phyloP scores from a whole-genome alignment of 2,329 filamentous ascomycete species.

The Talaromyces sp. region DNA sequence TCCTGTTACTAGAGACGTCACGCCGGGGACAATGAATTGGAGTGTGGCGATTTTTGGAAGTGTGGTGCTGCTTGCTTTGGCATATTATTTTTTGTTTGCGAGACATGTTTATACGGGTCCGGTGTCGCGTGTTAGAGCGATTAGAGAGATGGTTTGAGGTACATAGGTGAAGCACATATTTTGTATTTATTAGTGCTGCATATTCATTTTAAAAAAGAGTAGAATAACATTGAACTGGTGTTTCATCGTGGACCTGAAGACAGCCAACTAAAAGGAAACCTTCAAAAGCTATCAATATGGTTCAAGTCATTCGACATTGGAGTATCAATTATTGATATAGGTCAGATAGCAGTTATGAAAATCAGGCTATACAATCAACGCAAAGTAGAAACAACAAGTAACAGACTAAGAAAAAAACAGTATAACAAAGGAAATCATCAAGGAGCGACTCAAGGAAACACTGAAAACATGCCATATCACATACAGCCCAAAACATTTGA shows the following conservation, averaged over 20 bases:
- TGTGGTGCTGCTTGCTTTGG: slow-evolving; percentile 19
- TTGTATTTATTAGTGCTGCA: background rate
- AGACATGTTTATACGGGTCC: slow-evolving; percentile 24
- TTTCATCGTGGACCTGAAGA: too few relatives aligned
- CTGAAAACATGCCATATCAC: background rate
- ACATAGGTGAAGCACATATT: background rate
- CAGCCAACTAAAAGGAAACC: background rate
- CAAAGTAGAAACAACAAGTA: background rate
- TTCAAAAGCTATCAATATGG: background rate
- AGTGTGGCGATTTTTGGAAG: slow-evolving; percentile 20
- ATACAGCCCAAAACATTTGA: background rate
- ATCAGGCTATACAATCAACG: background rate
- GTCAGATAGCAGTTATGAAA: background rate
- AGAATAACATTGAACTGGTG: background rate
- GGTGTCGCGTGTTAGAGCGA: slow-evolving; percentile 19
- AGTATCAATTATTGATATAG: background rate
- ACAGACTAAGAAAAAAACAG: background rate
- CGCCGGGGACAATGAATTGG: slow-evolving; percentile 23
- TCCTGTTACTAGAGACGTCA: slow-evolving; percentile 15
- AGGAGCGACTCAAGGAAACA: background rate
- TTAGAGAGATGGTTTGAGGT: slow-evolving; percentile 11
- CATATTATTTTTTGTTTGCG: slow-evolving; percentile 20
- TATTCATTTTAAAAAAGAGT: background rate
- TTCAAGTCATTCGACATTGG: background rate
- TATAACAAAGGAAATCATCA: background rate